Evolutionary conservation across 2,329 filamentous ascomycete species (phyloP).

Genomic region (Thermoascus crustaceus): DNA sequence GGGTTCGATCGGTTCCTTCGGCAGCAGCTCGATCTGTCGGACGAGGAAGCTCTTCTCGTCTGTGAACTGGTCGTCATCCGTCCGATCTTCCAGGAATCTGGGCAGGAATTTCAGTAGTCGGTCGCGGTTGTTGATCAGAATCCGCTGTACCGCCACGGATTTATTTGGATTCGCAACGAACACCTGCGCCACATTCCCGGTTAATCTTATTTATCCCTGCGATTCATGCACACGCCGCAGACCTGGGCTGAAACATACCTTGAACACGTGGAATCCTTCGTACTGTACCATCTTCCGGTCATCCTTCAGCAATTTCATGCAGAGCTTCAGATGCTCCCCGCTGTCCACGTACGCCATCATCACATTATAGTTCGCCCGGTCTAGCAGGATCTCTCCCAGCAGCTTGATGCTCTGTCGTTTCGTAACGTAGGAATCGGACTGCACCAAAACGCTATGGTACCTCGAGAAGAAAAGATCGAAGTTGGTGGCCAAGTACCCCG

Average conservation of each 20-base stretch:
- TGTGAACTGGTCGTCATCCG: constrained; percentile 96
- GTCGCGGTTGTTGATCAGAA: constrained; percentile 92
- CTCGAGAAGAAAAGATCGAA: constrained; percentile 88
- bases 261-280: constrained; percentile 98
- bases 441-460: constrained; percentile 81
- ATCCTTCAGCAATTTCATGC: constrained; percentile 93
- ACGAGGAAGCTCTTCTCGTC: constrained; percentile 97
- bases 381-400: constrained; percentile 85
- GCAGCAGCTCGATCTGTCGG: constrained; percentile 66
- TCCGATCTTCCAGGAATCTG: constrained; percentile 86
- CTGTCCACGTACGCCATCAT: constrained; percentile 97
- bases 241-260: constrained; percentile 41
- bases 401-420: constrained; percentile 98
- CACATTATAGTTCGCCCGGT: constrained; percentile 92
- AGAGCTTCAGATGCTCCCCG: constrained; percentile 92
- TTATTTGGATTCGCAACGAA: constrained; percentile 99
- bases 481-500: constrained; percentile 78
- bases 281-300: constrained; percentile 99
- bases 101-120: constrained; percentile 82
- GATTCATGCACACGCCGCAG: background rate
- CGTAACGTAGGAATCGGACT: constrained; percentile 93
- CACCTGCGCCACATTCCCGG: constrained; percentile 45
- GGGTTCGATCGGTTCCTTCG: constrained; percentile 34
- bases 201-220: constrained; percentile 10
- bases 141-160: constrained; percentile 89